phyloP scores from a whole-genome alignment of 1,139 yeast species.

The Debaryomyces nepalensis region DNA sequence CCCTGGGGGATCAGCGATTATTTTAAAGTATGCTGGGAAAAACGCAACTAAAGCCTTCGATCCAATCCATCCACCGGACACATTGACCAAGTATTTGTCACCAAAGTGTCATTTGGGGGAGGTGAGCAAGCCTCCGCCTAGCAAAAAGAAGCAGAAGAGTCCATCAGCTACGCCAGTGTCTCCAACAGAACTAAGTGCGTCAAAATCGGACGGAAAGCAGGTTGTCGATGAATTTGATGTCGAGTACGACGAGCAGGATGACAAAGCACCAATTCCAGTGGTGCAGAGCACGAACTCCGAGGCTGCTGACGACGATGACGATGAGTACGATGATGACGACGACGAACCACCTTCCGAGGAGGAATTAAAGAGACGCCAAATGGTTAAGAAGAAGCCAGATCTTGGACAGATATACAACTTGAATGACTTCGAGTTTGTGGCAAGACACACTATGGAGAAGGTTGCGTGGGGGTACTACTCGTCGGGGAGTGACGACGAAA shows the following conservation, averaged over 20 bases:
- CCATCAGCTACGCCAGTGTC: conserved; percentile 9
- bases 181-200: conserved; percentile 7
- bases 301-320: conserved; percentile 27
- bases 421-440: conserved; percentile 83
- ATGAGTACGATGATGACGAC: conserved; percentile 33
- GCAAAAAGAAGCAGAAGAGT: conserved; percentile 10
- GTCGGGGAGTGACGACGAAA: conserved; percentile 91
- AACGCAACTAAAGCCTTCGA: conserved; percentile 66
- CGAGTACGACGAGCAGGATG: conserved; percentile 51
- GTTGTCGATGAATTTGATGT: conserved; percentile 51
- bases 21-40: conserved; percentile 58
- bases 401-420: conserved; percentile 68
- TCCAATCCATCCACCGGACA: conserved; percentile 86
- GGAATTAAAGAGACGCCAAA: conserved; percentile 33
- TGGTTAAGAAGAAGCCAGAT: conserved; percentile 57
- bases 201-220: conserved; percentile 11
- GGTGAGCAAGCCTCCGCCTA: conserved; percentile 28
- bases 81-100: conserved; percentile 54
- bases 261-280: conserved; percentile 31
- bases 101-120: conserved; percentile 39
- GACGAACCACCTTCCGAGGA: conserved; percentile 40
- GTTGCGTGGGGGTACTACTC: conserved; percentile 93
- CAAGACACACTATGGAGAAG: conserved; percentile 68
- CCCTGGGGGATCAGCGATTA: conserved; percentile 59
- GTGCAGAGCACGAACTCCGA: conserved; percentile 13